These are phyloP conservation scores for Acanthamoeba divionensis DNA, from an alignment of 208 protist genomes.

Conservation along the genomic window DNA sequence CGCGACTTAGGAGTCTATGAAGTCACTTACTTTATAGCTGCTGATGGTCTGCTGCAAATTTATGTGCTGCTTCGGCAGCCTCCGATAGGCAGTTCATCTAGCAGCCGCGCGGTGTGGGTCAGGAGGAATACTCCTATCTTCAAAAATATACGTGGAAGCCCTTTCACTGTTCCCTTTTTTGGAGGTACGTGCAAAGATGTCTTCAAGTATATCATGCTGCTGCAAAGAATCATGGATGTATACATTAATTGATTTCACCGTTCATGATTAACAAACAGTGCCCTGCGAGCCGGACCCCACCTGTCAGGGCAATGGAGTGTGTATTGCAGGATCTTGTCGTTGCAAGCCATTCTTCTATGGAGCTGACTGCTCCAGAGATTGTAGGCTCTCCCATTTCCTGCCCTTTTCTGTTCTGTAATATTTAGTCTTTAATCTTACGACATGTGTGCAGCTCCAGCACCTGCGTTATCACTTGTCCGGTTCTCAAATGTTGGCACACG, in stretches of 20 bases:
- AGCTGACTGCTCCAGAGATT: not conserved
- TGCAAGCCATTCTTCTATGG: not conserved
- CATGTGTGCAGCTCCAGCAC: not conserved
- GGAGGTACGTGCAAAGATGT: not conserved
- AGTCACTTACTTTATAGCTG: not conserved
- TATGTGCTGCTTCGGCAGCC: not conserved
- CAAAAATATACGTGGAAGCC: not conserved
- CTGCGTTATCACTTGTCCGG: not conserved
- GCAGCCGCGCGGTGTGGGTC: no score
- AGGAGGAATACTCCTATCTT: not conserved
- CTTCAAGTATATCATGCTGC: not conserved
- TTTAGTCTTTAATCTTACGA: not conserved
- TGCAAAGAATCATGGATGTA: not conserved
- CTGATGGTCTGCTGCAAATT: not conserved
- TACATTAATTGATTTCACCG: not conserved
- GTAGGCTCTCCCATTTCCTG: no score
- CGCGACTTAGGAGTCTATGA: not conserved
- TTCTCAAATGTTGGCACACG: not conserved
- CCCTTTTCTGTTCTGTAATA: not conserved
- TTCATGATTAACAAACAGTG: not conserved
- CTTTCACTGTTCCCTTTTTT: not conserved
- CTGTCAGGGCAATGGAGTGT: constrained; percentile 9
- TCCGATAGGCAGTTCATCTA: no score
- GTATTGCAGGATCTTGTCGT: constrained; percentile 2
- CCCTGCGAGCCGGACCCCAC: constrained; percentile 6